A percentile compares a stretch with the other conserved stretches of the same genome.
Conservation (phyloP, 257 asterid species). For the Solanum piurae region DNA sequence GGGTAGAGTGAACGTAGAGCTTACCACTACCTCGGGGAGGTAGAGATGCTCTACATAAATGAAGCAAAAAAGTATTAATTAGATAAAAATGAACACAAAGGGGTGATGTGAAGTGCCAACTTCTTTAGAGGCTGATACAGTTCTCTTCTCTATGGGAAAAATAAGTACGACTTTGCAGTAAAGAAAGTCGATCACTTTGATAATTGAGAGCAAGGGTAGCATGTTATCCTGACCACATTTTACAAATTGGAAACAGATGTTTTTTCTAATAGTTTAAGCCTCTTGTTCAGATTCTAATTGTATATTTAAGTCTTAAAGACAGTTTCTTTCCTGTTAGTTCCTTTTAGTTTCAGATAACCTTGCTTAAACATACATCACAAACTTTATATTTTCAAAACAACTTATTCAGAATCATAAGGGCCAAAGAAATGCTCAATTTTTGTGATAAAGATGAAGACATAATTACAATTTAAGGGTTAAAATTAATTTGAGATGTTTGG, state of each 20-base stretch:
- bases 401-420: background rate
- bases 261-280: background rate
- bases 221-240: background rate
- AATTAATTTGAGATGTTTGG: background rate
- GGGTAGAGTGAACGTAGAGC: background rate
- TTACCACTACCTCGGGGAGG: background rate
- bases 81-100: background rate
- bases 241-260: background rate
- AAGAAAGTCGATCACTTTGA: background rate
- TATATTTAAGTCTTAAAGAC: background rate
- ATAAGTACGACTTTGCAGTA: background rate
- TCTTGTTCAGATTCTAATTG: background rate
- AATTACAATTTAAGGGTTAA: background rate
- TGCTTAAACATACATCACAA: background rate
- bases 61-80: background rate
- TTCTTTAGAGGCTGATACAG: background rate
- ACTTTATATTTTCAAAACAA: background rate
- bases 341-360: background rate
- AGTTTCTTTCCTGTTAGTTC: background rate
- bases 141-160: background rate
- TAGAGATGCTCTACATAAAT: background rate
- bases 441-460: background rate
- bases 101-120: background rate
- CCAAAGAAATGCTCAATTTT: background rate
- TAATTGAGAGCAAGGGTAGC: background rate